These are phyloP conservation scores for Fusarium heterosporum DNA, from an alignment of 2,329 filamentous ascomycete genomes.

Conservation along the genomic window DNA sequence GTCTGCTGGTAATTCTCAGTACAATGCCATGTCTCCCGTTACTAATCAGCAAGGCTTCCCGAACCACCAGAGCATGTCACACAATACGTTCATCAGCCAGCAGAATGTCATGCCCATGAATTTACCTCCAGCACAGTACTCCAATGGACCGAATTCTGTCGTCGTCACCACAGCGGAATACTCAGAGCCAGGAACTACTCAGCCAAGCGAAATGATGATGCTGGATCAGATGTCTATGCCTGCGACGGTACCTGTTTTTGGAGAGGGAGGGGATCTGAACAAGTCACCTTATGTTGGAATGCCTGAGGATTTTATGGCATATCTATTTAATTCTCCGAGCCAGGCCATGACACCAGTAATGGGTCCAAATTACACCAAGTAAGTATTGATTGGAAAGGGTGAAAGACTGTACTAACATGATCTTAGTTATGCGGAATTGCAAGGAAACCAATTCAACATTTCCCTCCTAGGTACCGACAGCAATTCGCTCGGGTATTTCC, in stretches of 20 bases:
- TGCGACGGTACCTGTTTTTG: conserved; percentile 87
- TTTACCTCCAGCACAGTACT: conserved; percentile 70
- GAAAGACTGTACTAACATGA: conserved; percentile 41
- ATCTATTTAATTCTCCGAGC: conserved; percentile 74
- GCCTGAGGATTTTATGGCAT: conserved; percentile 88
- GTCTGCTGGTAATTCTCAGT: conserved; percentile 61
- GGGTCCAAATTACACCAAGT: conserved; percentile 60
- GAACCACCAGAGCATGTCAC: conserved; percentile 60
- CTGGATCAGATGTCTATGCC: conserved; percentile 72
- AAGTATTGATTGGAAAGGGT: conserved; percentile 45
- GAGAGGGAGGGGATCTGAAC: conserved; percentile 79
- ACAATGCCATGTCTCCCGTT: conserved; percentile 65
- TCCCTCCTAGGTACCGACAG: conserved; percentile 64
- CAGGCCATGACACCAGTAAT: conserved; percentile 59
- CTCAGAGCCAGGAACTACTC: conserved; percentile 58
- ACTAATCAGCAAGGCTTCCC: conserved; percentile 62
- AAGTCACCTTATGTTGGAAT: conserved; percentile 87
- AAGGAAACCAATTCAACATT: conserved; percentile 56
- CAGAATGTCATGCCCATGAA: conserved; percentile 73
- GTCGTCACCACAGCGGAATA: conserved; percentile 58
- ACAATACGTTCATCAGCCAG: conserved; percentile 66
- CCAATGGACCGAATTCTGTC: conserved; percentile 47
- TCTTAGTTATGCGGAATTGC: conserved; percentile 64
- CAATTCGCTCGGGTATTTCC: conserved; percentile 66
- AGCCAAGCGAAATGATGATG: conserved; percentile 67